Evolutionary conservation across 2,329 filamentous ascomycete genomes (phyloP).

Genomic region (Talaromyces pinophilus): DNA sequence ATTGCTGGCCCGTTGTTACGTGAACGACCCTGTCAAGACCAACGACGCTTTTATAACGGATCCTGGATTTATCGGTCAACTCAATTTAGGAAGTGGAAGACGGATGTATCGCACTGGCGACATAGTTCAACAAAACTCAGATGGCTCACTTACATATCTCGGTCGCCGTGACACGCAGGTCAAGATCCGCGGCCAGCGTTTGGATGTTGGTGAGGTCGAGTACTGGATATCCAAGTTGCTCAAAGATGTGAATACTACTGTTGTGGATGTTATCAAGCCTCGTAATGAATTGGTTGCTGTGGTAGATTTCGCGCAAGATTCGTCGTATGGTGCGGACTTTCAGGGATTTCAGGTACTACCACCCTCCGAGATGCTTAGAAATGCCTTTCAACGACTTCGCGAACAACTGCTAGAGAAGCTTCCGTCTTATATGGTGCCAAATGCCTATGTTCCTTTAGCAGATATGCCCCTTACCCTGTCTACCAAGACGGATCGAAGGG

Average conservation of each 20-base stretch:
- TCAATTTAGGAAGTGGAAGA: constrained; percentile 32
- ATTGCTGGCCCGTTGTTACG: constrained; percentile 48
- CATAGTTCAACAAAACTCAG: constrained; percentile 35
- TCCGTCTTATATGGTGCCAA: not conserved
- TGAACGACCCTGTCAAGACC: constrained; percentile 45
- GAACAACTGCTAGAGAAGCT: not conserved
- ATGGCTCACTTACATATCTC: constrained; percentile 38
- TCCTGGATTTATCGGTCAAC: constrained; percentile 33
- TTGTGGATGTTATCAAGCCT: not conserved
- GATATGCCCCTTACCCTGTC: not conserved
- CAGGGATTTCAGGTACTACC: not conserved
- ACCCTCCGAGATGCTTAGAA: not conserved
- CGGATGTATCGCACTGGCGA: constrained; percentile 42
- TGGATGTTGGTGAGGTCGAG: constrained; percentile 47
- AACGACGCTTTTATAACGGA: constrained; percentile 39
- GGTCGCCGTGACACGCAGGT: constrained; percentile 43
- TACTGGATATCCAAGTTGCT: constrained; percentile 19
- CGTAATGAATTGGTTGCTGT: not conserved
- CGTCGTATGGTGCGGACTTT: not conserved
- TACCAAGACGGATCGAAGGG: not conserved
- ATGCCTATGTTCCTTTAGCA: not conserved
- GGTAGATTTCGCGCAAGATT: not conserved
- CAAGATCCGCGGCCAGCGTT: constrained; percentile 45
- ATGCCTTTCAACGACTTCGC: not conserved
- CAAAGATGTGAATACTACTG: not conserved